Evolutionary conservation across 78 protist species (phyloP).

Genomic region (slime mould (Dictyostelium discoideum)): DNA sequence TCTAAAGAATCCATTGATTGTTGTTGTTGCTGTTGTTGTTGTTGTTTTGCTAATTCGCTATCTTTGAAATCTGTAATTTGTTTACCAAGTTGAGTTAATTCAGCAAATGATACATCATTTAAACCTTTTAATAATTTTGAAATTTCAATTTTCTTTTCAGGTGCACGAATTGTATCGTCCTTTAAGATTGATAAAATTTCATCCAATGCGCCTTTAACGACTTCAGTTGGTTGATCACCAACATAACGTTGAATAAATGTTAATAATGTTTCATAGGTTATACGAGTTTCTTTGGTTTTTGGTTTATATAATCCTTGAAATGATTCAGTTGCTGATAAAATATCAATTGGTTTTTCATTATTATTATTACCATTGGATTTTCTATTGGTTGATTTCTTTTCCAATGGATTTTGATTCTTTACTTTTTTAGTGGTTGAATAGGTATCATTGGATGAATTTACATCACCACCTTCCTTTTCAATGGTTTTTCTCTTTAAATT

Average conservation of each 20-base stretch:
- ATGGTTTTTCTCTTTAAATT: slow-evolving; percentile 44
- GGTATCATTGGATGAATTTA: not conserved
- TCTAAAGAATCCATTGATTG: slow-evolving; percentile 56
- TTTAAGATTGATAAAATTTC: slow-evolving; percentile 93
- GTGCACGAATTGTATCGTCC: slow-evolving; percentile 71
- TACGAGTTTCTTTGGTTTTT: slow-evolving; percentile 84
- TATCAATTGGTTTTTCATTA: not conserved
- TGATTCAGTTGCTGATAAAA: slow-evolving; percentile 71
- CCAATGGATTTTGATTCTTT: slow-evolving; percentile 12
- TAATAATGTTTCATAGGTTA: slow-evolving; percentile 85
- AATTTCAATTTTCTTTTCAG: slow-evolving; percentile 69
- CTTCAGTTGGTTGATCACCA: slow-evolving; percentile 89
- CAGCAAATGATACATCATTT: slow-evolving; percentile 68
- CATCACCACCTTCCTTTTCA: not conserved
- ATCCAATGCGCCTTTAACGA: slow-evolving; percentile 93
- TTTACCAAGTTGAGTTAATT: slow-evolving; percentile 68
- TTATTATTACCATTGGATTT: too few species aligned
- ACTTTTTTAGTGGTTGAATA: slow-evolving; percentile 21
- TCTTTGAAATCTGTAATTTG: slow-evolving; percentile 87
- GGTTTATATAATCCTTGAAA: slow-evolving; percentile 86
- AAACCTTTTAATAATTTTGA: slow-evolving; percentile 47
- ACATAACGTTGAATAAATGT: slow-evolving; percentile 39
- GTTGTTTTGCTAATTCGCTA: not conserved
- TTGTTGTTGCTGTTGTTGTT: not conserved
- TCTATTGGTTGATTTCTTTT: not conserved